These are phyloP conservation scores for Escovopsis sp. DNA, from an alignment of 2,329 filamentous ascomycete species.

Conservation along the genomic window DNA sequence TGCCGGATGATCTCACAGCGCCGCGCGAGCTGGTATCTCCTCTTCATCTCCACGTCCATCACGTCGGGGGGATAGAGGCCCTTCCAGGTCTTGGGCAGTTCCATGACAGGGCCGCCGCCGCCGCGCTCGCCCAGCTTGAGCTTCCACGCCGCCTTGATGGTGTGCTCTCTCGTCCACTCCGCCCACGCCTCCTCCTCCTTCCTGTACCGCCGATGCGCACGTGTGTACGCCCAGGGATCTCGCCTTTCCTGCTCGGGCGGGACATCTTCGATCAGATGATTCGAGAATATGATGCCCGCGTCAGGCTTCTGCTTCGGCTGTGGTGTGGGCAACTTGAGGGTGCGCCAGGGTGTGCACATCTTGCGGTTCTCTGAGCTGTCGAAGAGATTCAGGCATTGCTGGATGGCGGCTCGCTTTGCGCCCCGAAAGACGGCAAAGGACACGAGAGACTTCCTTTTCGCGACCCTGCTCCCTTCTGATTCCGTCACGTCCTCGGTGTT, in stretches of 20 bases:
- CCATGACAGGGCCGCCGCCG: conserved; percentile 9
- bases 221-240: conserved; percentile 15
- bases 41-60: conserved; percentile 13
- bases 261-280: conserved; percentile 8
- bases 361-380: conserved; percentile 22
- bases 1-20: conserved; percentile 8
- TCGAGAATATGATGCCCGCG: conserved; percentile 11
- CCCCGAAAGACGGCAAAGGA: conserved; percentile 25
- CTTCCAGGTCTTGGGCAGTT: conserved; percentile 12
- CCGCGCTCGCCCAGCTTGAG: conserved; percentile 2
- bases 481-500: not conserved
- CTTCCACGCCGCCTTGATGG: conserved; percentile 8
- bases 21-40: conserved; percentile 6
- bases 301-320: conserved; percentile 7
- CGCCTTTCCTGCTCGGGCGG: conserved; percentile 11
- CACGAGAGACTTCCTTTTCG: conserved; percentile 8
- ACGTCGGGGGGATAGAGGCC: conserved; percentile 9
- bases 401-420: conserved; percentile 29
- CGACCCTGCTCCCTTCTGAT: not conserved
- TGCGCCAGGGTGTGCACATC: conserved; percentile 22
- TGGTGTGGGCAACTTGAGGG: conserved; percentile 20
- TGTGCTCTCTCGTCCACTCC: conserved; percentile 6
- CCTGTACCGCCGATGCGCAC: conserved; percentile 11
- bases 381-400: conserved; percentile 26
- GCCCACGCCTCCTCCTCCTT: conserved; percentile 10